Evolutionary conservation across 768 basidiomycete genomes (phyloP).

Genomic region (Leccinum subgranulosum): DNA sequence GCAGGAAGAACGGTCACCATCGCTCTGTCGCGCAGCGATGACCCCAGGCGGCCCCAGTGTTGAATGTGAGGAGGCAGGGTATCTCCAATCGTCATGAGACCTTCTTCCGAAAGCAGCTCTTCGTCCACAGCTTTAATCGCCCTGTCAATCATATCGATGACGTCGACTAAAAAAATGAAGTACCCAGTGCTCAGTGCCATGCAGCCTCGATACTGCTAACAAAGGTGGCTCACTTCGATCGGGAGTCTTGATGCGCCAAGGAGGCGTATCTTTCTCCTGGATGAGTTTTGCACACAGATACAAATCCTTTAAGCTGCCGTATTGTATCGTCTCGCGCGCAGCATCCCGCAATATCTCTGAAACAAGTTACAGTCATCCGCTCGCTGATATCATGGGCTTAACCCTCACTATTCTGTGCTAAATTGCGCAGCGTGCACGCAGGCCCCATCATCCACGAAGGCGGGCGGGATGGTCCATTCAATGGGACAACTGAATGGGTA

Average conservation of each 20-base stretch:
- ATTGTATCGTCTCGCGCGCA: neutral
- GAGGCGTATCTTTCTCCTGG: neutral
- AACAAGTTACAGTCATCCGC: neutral
- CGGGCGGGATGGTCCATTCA: neutral
- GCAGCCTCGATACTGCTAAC: neutral
- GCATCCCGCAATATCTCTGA: neutral
- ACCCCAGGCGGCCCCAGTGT: neutral
- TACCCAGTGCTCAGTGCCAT: neutral
- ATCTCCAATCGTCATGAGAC: neutral
- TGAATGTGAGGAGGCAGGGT: neutral
- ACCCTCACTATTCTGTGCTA: neutral
- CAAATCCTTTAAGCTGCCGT: neutral
- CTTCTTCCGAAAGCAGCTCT: neutral
- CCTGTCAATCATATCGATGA: neutral
- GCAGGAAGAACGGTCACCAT: neutral
- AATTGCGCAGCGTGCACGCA: neutral
- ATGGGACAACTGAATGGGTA: neutral
- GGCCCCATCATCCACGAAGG: neutral
- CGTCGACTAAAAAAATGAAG: neutral
- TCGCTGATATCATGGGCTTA: neutral
- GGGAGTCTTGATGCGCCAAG: neutral
- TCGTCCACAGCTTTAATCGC: neutral
- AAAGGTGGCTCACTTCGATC: neutral
- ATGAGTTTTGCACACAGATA: neutral
- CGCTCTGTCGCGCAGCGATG: too few relatives aligned